Conservation (phyloP, 345 rosid genomes). For the Heritiera fomes region DNA sequence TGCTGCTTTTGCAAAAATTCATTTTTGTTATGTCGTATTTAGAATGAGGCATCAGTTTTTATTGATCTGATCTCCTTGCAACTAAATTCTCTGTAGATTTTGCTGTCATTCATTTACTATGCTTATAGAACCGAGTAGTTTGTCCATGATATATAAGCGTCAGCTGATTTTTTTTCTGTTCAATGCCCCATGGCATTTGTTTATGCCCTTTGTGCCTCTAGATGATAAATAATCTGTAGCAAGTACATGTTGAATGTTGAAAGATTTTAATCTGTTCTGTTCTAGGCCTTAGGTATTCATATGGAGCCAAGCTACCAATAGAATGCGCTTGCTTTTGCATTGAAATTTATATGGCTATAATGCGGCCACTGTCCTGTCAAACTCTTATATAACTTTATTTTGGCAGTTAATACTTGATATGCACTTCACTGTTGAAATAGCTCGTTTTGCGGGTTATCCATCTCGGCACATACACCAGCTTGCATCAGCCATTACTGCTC, state of each 20-base stretch:
- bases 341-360: not conserved
- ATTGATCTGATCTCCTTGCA: not conserved
- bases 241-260: conserved; percentile 2
- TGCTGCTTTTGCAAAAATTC: not conserved
- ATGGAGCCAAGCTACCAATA: not conserved
- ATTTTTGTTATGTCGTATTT: not conserved
- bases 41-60: not conserved
- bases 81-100: not conserved
- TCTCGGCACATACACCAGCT: conserved; percentile 77
- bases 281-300: not conserved
- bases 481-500: conserved; percentile 80
- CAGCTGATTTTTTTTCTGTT: not conserved
- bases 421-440: conserved; percentile 99
- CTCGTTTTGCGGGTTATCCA: conserved; percentile 94
- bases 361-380: not conserved
- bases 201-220: not conserved
- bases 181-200: not conserved
- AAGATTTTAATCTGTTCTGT: conserved; percentile 12
- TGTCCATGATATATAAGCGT: not conserved
- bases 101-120: conserved; percentile 1
- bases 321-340: not conserved
- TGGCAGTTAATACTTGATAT: conserved; percentile 94
- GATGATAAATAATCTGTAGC: not conserved
- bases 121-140: not conserved
- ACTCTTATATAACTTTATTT: conserved; percentile 15